Base-by-base conservation (phyloP, 2,329 filamentous ascomycete genomes). In the Fusarium sp. region DNA sequence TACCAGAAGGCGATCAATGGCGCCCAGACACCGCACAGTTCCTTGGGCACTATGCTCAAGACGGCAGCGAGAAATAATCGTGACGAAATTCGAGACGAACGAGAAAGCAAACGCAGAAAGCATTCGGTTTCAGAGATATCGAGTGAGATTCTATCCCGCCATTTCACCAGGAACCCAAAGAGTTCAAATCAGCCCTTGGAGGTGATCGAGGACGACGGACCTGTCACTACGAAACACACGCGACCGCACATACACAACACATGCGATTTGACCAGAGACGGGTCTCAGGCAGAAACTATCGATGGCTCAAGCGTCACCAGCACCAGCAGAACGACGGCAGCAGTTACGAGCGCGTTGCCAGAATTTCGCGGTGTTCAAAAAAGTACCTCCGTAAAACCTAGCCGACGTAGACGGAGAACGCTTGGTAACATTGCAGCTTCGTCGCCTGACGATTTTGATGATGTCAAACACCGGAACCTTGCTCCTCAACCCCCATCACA, bases 1-100 rank as follows among this genome's bases (percentile, higher is more conserved):
- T 36, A 54, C 25, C 41, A 74, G 71, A 73, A 48, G 60, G 29
- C 22, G 10, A 53, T 72, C 45, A 73, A 74, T 36, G 51, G 54
- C 26, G 25, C 26, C 22, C 64, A 53, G 19, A 61, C 29, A 38
- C 67, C 70, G 12, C 38, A 50, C 40, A 69, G 72, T 39, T 69
- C 68, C n/a, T 41, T 72, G 41, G 58, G 48, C 36, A 15, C 31
- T 25, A 36, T 49, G 32, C 36, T 32, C 29, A 29, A 40, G 19
- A 19, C 47, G 41, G 24, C 45, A 38, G 44, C 45, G 29, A 53
- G 38, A 34, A 38, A 40, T 8, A 15, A 35, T 36, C 15, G 7
- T 22, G 40, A 28, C 41, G 35, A 53, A 28, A 12, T 49, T 13
- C 43, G 43, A 50, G 38, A 61, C 40, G 55, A 65, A 39, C 64